Base-by-base conservation (phyloP, 140 eudicot species). In the Bidens hawaiensis region DNA sequence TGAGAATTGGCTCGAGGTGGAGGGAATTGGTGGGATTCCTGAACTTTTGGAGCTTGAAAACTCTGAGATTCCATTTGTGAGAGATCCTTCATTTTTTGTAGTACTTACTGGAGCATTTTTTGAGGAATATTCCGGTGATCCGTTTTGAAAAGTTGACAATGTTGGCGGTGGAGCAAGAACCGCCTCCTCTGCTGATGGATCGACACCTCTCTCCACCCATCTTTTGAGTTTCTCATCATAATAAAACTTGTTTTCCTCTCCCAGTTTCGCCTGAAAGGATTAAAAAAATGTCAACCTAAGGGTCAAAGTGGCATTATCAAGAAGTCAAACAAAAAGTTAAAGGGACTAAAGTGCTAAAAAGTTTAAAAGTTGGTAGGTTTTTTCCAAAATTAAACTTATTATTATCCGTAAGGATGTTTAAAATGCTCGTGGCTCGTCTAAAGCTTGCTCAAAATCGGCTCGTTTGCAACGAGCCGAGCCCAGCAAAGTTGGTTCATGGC, bases 171-270 rank as follows among this genome's bases (percentile, higher is more conserved):
- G 96, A 45, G 96, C 84, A 50, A 73, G 84, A 63, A 81, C 89
- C 22, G 89, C 72, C 63, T 88, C 99, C 80, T 74, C 85, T 22
- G 88, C 82, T 30, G 95, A 96, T 6, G 82, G 85, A 46, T 78
- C 96, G 9, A 70, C 95, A 61, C 96, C 99, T 79, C 82, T 93
- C 87, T 93, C 99, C 9, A 93, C 95, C 99, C 99, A 93, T 81
- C 95, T 83, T 81, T 88, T 88, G 13, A 87, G 93, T 72, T 93
- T 85, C 47, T 88, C 95, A 51, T 93, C 89, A 23, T 88, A 93
- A 75, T 88, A 85, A 28, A 93, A 93, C 62, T 93, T 93, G 68
- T 93, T 93, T 24, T 78, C 31, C 16, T 88, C 94, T 2, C 99
- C 99, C 75, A 93, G 65, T 72, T 85, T 93, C 43, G 99, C 99